A percentile compares a stretch with the other conserved stretches of the same genome.
These are phyloP conservation scores for Peniophora sp. DNA, from an alignment of 1,284 basidiomycete species.

Conservation along the genomic window DNA sequence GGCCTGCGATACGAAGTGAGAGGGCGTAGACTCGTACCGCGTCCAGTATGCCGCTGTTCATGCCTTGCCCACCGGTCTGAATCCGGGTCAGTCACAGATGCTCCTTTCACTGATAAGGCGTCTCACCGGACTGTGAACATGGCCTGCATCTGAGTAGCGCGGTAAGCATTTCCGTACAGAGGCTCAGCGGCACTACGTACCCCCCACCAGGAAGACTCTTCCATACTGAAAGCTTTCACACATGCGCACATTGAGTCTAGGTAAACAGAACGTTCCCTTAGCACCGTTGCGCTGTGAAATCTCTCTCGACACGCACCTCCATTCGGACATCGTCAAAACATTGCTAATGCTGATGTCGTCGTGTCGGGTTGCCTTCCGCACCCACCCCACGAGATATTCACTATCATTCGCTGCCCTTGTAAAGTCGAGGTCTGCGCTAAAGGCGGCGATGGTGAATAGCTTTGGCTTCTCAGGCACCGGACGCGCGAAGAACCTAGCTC, in stretches of 20 bases:
- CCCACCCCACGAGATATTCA: background rate
- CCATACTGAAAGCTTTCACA: background rate
- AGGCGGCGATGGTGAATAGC: background rate
- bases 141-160: conserved; percentile 9
- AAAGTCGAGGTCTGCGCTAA: background rate
- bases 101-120: too few relatives aligned
- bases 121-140: conserved; percentile 9
- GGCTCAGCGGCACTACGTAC: background rate
- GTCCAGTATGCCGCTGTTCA: conserved; percentile 11
- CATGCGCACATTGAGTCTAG: background rate
- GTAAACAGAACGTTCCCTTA: background rate
- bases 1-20: background rate
- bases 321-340: background rate
- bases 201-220: background rate
- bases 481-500: background rate
- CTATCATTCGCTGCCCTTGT: background rate
- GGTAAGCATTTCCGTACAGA: background rate
- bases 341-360: background rate
- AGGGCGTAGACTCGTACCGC: conserved; percentile 2
- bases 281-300: background rate
- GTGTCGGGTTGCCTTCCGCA: background rate
- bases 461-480: background rate
- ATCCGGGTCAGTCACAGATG: too few relatives aligned
- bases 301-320: background rate
- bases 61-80: conserved; percentile 11